Base-by-base conservation (phyloP, 805 yeast species). In the Metschnikowia lochheadii region DNA sequence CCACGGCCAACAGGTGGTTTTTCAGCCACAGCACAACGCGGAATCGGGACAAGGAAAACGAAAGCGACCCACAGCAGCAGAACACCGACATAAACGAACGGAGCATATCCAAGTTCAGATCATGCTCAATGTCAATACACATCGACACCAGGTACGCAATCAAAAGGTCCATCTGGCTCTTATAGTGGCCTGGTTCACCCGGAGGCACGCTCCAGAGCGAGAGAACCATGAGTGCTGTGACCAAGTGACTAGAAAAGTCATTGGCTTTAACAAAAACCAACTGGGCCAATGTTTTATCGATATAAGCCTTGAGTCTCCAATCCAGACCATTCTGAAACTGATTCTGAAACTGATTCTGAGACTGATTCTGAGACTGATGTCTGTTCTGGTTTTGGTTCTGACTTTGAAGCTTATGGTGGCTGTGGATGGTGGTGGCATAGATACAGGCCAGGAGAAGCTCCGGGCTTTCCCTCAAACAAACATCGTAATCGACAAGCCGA, bases 171-270 rank as follows among this genome's bases (percentile, higher is more conserved):
- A 80, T 68, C 57, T 78, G 83, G 58, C 77, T 80, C 51, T 75
- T 78, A 62, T 73, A 80, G 20, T 80, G 77, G 11, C 81, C 82
- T 68, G 78, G 70, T 55, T 70, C 72, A 34, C 70, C 66, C 6
- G 83, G 81, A 1, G 83, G 83, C 3, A 79, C 67, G 45, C 77
- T 74, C 84, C 84, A 80, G 6, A 77, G 56, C 5, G 82, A 76
- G 10, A 79, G 58, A 1, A 77, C 67, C 49, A 78, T 56, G 53
- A 77, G 77, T 1, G 73, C 65, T 47, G 72, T 74, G 20, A 79
- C 72, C 42, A 75, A 57, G 51, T 66, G 69, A 41, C 66, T 69
- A 3, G 76, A 64, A 46, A 79, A 70, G 48, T 71, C 76, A 21
- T 77, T 74, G 7, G 78, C 62, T 42, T 63, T 70, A 14, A 77